A percentile compares a stretch with the other conserved stretches of the same genome.
phyloP scores from a whole-genome alignment of 768 basidiomycete genomes.

The Lactarius vividus region DNA sequence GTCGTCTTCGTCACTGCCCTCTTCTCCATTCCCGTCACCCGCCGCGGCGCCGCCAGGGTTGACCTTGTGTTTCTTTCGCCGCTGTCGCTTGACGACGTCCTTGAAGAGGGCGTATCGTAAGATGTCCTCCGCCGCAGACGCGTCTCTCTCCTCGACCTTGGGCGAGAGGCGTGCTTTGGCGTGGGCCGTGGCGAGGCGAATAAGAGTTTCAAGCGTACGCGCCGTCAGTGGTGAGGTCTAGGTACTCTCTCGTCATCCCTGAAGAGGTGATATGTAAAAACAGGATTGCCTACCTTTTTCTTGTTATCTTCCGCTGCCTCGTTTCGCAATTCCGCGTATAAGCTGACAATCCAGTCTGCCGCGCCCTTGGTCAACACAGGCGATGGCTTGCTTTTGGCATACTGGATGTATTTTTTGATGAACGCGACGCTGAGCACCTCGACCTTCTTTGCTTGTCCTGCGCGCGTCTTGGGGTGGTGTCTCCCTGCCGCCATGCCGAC shows the following conservation, averaged over 20 bases:
- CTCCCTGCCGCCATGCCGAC: constrained; percentile 59
- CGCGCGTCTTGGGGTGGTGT: constrained; percentile 44
- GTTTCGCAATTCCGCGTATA: constrained; percentile 89
- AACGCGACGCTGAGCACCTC: constrained; percentile 92
- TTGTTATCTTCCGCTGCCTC: constrained; percentile 87
- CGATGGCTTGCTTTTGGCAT: constrained; percentile 84
- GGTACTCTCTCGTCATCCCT: constrained; percentile 15
- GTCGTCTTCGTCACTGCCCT: constrained; percentile 52
- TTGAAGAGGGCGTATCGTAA: constrained; percentile 97
- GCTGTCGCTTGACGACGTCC: constrained; percentile 82
- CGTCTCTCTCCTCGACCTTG: constrained; percentile 83
- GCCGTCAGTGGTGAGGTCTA: constrained; percentile 97
- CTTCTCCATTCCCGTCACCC: constrained; percentile 37
- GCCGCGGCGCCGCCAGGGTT: constrained; percentile 57
- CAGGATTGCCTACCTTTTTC: constrained; percentile 58
- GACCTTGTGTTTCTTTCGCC: constrained; percentile 83
- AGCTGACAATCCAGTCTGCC: constrained; percentile 89
- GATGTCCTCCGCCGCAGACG: constrained; percentile 88
- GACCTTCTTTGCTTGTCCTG: constrained; percentile 56
- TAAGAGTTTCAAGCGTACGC: constrained; percentile 96
- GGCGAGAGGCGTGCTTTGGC: constrained; percentile 90
- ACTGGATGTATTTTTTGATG: constrained; percentile 98
- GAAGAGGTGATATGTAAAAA: not conserved
- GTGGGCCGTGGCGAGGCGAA: constrained; percentile 96
- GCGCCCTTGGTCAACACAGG: constrained; percentile 91